Evolutionary conservation across 768 basidiomycete genomes (phyloP).

Genomic region (Chiua virens): DNA sequence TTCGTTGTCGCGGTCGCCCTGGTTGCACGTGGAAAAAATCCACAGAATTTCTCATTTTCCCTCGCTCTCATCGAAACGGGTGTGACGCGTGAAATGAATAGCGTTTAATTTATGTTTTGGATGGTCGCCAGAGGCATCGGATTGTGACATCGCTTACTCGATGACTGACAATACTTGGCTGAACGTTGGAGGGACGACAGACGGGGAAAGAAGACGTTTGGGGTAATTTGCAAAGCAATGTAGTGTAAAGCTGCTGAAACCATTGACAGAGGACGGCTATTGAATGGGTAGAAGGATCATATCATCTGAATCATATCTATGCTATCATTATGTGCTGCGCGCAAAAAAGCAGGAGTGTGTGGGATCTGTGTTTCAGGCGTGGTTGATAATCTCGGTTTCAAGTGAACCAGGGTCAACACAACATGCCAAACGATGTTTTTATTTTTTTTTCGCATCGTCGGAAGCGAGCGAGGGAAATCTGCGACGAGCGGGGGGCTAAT

Average conservation of each 20-base stretch:
- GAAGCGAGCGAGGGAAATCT: constrained; percentile 22
- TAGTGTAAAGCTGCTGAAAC: constrained; percentile 13
- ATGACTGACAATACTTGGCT: too few species aligned
- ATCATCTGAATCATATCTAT: neutral
- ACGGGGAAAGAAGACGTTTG: neutral
- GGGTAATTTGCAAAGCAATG: constrained; percentile 19
- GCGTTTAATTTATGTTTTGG: constrained; percentile 1
- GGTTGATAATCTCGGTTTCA: constrained; percentile 17
- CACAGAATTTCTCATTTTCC: neutral
- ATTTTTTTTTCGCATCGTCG: constrained; percentile 13
- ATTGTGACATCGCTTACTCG: constrained; percentile 8
- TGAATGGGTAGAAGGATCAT: too few species aligned
- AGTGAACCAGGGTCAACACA: constrained; percentile 9
- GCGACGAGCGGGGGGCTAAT: neutral
- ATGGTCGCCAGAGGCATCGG: constrained; percentile 4
- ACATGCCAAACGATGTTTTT: neutral
- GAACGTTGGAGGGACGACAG: too few species aligned
- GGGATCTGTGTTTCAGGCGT: constrained; percentile 16
- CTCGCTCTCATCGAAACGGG: constrained; percentile 1
- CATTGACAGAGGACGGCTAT: constrained; percentile 3
- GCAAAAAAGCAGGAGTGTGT: neutral
- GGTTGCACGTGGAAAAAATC: too few species aligned
- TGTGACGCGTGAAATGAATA: neutral
- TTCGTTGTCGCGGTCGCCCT: neutral
- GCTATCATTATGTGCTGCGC: constrained; percentile 11